These are phyloP conservation scores for Blumeriella jaapii DNA, from an alignment of 2,329 filamentous ascomycete species.

Conservation along the genomic window DNA sequence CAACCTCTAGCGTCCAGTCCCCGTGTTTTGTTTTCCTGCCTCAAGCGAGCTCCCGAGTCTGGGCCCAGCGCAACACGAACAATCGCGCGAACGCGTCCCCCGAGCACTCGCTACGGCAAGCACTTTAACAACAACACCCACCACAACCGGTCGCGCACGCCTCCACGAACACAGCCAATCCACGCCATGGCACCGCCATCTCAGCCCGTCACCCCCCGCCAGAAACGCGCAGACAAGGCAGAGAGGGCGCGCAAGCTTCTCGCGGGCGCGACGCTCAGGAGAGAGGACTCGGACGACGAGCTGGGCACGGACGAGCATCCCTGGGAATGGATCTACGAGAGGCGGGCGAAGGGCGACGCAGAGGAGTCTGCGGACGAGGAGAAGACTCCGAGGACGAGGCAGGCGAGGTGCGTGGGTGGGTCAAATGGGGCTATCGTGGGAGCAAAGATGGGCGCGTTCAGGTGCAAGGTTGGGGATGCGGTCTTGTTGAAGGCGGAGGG, in stretches of 20 bases:
- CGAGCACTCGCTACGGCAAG: slow-evolving; percentile 11
- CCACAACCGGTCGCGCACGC: too few relatives aligned
- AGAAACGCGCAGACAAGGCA: slow-evolving; percentile 20
- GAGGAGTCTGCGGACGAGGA: slow-evolving; percentile 11
- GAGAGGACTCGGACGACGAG: slow-evolving; percentile 84
- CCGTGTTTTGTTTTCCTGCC: too few relatives aligned
- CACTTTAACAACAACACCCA: slow-evolving; percentile 10
- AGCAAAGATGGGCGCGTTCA: slow-evolving; percentile 66
- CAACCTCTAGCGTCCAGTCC: too few relatives aligned
- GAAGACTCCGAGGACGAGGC: slow-evolving; percentile 12
- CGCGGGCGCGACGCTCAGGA: slow-evolving; percentile 7
- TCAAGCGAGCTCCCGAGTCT: slow-evolving; percentile 2
- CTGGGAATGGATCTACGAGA: slow-evolving; percentile 69
- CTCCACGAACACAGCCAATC: slow-evolving; percentile 3
- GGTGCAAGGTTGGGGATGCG: slow-evolving; percentile 70
- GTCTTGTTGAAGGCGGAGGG: slow-evolving; percentile 83
- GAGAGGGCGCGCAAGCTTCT: slow-evolving; percentile 33
- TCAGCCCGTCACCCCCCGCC: slow-evolving; percentile 8
- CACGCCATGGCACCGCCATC: slow-evolving; percentile 23
- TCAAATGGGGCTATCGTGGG: slow-evolving; percentile 50
- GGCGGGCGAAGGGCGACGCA: slow-evolving; percentile 6
- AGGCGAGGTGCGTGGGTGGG: slow-evolving; percentile 22
- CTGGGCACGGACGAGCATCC: slow-evolving; percentile 59
- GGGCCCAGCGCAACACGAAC: slow-evolving; percentile 9
- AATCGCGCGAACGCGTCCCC: slow-evolving; percentile 14